Base-by-base conservation (phyloP, 2,329 filamentous ascomycete genomes). In the Apiospora aurea region DNA sequence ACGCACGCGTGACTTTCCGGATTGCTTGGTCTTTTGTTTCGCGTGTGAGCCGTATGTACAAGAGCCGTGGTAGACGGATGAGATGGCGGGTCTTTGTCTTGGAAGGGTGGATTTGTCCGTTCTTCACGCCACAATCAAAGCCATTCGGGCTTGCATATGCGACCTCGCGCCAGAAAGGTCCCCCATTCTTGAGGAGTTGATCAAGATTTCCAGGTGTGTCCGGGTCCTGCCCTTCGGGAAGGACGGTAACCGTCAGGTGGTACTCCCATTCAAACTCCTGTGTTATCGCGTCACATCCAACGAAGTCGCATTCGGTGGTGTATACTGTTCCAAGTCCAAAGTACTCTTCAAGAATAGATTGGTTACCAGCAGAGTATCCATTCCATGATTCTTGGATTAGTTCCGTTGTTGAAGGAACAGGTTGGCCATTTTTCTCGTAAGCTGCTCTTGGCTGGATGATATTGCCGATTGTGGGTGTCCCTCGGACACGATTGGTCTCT, bases 1-100 rank as follows among this genome's bases (percentile, higher is more conserved):
- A 90, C 1, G 89, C 89, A 0, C 89, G 92, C 75, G 90, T 89
- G 70, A 93, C 89, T 83, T 97, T 97, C 89, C 83, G 97, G 97
- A 38, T 29, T 10, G 16, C 41, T 29, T 46, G 26, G 1, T 18
- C n/a, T 82, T 70, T 88, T 18, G 66, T 72, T 79, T 78, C 47
- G 82, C 76, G 84, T 78, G 79, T 86, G 85, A 75, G 84, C 90
- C 78, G 90, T 24, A 97, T 84, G 71, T 95, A 93, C 10, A 98
- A 86, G 71, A 95, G 90, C 70, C 94, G 90, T 0, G 96, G 95
- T 41, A 95, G 90, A 10, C 94, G 91, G 11, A 92, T 95, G 72
- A 97, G 90, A 13, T 14, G 26, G 24, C 24, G 26, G 14, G 26
- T n/a, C 1, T 0, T 7, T 26, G 67, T 69, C 44, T 69, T 69